Conservation (phyloP, 108 stramenopile species). For the Conticribra guillardii region DNA sequence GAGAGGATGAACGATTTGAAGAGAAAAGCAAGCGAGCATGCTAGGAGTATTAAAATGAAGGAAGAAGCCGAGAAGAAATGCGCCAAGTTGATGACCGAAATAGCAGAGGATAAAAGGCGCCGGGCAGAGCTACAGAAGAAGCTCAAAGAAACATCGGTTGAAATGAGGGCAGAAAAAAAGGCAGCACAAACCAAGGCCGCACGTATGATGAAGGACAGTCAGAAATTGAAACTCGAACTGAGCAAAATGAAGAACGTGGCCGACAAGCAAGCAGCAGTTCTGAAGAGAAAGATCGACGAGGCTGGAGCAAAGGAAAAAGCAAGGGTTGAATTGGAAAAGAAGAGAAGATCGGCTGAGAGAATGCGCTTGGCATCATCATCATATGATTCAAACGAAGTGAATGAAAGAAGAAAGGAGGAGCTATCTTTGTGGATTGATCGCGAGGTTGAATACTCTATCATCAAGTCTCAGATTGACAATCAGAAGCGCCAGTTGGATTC, state of each 20-base stretch:
- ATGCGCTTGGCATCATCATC: conserved; percentile 34
- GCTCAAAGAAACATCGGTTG: conserved; percentile 56
- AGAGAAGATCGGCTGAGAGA: conserved; percentile 27
- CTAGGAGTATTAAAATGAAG: conserved; percentile 49
- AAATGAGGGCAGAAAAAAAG: conserved; percentile 60
- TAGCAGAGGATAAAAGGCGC: conserved; percentile 59
- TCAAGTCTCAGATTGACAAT: conserved; percentile 34
- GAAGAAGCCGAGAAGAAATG: conserved; percentile 66
- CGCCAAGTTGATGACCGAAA: conserved; percentile 49
- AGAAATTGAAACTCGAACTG: conserved; percentile 61
- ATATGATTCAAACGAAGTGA: conserved; percentile 8
- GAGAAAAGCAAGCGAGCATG: conserved; percentile 54
- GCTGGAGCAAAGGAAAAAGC: conserved; percentile 46
- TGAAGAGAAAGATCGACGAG: conserved; percentile 58
- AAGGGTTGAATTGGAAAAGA: conserved; percentile 31
- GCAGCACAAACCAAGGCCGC: conserved; percentile 57
- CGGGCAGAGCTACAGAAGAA: conserved; percentile 59
- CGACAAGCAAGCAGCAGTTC: conserved; percentile 55
- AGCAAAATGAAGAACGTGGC: conserved; percentile 57
- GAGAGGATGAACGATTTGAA: conserved; percentile 56
- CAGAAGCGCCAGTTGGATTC: conserved; percentile 31
- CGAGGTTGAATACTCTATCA: conserved; percentile 38
- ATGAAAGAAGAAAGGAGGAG: conserved; percentile 39
- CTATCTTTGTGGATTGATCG: conserved; percentile 44
- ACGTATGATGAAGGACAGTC: conserved; percentile 55